These are phyloP conservation scores for Plectranthus barbatus DNA, from an alignment of 257 asterid genomes.

Conservation along the genomic window DNA sequence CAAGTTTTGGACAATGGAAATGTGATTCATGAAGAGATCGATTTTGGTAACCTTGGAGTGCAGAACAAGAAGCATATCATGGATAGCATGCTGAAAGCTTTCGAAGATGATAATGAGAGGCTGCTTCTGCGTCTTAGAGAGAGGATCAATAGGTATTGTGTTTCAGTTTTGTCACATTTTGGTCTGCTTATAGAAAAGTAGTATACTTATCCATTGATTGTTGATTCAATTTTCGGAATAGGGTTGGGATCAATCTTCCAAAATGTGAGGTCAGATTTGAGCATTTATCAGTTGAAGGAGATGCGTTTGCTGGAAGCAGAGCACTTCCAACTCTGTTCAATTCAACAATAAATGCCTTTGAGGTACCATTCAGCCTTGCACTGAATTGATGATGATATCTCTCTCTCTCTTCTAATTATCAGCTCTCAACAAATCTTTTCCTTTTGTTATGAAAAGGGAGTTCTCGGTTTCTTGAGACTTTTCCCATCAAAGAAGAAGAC, in stretches of 20 bases:
- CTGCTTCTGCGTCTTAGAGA: constrained; percentile 51
- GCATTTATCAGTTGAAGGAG: constrained; percentile 62
- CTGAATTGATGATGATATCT: no score
- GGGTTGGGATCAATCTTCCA: constrained; percentile 63
- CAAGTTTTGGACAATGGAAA: constrained; percentile 61
- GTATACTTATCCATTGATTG: neutral
- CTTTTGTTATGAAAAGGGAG: constrained; percentile 30
- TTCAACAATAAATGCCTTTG: constrained; percentile 51
- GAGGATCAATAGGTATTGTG: constrained; percentile 48
- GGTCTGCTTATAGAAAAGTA: neutral
- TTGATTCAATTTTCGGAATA: constrained; percentile 9
- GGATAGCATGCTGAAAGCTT: constrained; percentile 50
- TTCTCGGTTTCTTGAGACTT: constrained; percentile 42
- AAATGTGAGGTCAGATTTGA: constrained; percentile 61
- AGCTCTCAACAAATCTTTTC: neutral
- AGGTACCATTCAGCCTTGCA: constrained; percentile 25
- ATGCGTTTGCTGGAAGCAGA: constrained; percentile 55
- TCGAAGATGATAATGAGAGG: constrained; percentile 69
- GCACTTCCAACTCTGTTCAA: constrained; percentile 82
- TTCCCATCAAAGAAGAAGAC: constrained; percentile 55
- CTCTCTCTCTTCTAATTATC: neutral
- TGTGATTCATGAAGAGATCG: constrained; percentile 54
- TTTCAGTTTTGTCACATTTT: neutral
- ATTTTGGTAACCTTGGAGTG: constrained; percentile 46
- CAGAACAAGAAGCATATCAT: constrained; percentile 59